phyloP scores from a whole-genome alignment of 495 filamentous ascomycete genomes.

The Apiosordaria backusii region DNA sequence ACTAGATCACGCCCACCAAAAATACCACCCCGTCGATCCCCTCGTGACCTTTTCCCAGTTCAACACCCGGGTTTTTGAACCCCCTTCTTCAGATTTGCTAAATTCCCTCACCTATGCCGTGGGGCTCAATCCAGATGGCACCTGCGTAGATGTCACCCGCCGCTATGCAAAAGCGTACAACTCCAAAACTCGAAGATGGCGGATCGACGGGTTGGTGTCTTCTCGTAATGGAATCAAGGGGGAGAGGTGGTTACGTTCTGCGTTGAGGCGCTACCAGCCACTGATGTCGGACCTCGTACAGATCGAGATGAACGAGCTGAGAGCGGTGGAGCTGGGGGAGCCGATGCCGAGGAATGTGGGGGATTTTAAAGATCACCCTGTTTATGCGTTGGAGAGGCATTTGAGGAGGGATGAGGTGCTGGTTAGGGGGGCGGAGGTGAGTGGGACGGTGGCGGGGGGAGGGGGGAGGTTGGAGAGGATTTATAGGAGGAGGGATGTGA shows the following conservation, averaged over 20 bases:
- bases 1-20: slow-evolving; percentile 76
- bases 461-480: slow-evolving; percentile 54
- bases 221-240: slow-evolving; percentile 37
- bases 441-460: slow-evolving; percentile 74
- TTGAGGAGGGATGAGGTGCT: slow-evolving; percentile 76
- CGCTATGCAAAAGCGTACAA: slow-evolving; percentile 80
- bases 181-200: slow-evolving; percentile 74
- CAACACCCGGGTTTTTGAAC: slow-evolving; percentile 71
- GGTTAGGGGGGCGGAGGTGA: slow-evolving; percentile 63
- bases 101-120: slow-evolving; percentile 81
- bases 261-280: slow-evolving; percentile 55
- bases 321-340: slow-evolving; percentile 65
- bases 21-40: slow-evolving; percentile 87
- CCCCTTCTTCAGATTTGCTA: slow-evolving; percentile 65
- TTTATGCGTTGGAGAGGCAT: slow-evolving; percentile 85
- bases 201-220: slow-evolving; percentile 56
- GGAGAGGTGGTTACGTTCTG: slow-evolving; percentile 66
- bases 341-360: slow-evolving; percentile 85
- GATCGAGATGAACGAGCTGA: slow-evolving; percentile 74
- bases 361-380: slow-evolving; percentile 91
- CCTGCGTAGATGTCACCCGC: slow-evolving; percentile 74
- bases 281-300: slow-evolving; percentile 65
- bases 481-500: slow-evolving; percentile 77
- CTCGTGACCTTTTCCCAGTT: slow-evolving; percentile 72
- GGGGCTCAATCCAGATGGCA: slow-evolving; percentile 73